phyloP scores from a whole-genome alignment of 148 eudicot species.

The Heliosperma pusillum region DNA sequence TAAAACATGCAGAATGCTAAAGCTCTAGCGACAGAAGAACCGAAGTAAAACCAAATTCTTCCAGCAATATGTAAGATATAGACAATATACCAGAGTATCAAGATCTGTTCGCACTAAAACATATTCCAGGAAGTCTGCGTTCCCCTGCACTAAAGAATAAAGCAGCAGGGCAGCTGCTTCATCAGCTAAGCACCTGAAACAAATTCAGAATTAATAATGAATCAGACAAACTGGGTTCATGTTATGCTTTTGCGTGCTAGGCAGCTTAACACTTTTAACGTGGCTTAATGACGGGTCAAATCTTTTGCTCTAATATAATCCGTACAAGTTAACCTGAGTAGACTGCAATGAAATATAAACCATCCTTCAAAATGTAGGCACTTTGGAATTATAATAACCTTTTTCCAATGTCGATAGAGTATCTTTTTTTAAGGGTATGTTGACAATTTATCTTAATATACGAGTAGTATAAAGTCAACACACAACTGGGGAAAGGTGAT shows the following conservation, averaged over 20 bases:
- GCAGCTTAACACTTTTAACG: neutral
- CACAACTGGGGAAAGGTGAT: constrained; percentile 8
- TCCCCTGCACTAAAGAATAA: constrained; percentile 49
- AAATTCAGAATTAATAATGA: neutral
- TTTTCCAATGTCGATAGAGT: neutral
- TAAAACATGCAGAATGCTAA: neutral
- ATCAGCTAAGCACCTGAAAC: constrained; percentile 69
- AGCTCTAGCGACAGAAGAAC: neutral
- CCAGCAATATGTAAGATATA: constrained; percentile 12
- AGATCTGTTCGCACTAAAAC: constrained; percentile 86
- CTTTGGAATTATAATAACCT: neutral
- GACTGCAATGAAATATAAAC: neutral
- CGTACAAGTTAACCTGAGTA: neutral
- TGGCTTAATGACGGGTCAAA: neutral
- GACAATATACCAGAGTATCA: constrained; percentile 74
- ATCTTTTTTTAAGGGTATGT: neutral
- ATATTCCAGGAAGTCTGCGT: constrained; percentile 70
- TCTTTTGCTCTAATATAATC: too few relatives aligned
- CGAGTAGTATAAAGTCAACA: neutral
- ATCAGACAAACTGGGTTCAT: constrained; percentile 4
- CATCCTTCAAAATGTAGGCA: neutral
- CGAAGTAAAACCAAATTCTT: neutral
- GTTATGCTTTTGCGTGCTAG: neutral
- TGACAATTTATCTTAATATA: neutral
- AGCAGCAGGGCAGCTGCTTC: constrained; percentile 74